These are phyloP conservation scores for Tuber calosporum DNA, from an alignment of 495 filamentous ascomycete species.

Conservation along the genomic window DNA sequence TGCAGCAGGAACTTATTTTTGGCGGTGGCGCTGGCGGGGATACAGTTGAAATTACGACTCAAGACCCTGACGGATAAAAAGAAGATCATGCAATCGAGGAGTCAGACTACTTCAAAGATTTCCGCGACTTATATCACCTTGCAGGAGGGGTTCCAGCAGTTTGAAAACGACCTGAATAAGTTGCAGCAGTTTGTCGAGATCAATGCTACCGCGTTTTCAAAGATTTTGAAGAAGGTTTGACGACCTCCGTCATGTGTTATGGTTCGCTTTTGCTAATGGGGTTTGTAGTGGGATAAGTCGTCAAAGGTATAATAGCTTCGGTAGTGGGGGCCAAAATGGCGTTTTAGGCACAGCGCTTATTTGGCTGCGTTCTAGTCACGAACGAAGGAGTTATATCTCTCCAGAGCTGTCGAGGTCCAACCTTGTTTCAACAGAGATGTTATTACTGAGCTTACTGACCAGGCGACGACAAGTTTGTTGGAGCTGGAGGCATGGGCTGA, in stretches of 20 bases:
- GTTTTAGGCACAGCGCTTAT: constrained; percentile 12
- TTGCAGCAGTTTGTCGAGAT: constrained; percentile 97
- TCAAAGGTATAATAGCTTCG: constrained; percentile 60
- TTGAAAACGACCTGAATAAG: constrained; percentile 91
- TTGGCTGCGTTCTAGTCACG: constrained; percentile 56
- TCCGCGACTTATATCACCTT: constrained; percentile 88
- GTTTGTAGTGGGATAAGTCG: constrained; percentile 81
- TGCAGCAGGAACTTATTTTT: not conserved
- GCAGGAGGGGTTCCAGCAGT: constrained; percentile 94
- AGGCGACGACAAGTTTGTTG: constrained; percentile 84
- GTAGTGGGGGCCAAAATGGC: not conserved
- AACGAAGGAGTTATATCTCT: constrained; percentile 94
- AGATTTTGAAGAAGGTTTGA: constrained; percentile 87
- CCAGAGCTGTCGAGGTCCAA: constrained; percentile 91
- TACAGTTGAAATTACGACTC: constrained; percentile 81
- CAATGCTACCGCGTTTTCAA: constrained; percentile 94
- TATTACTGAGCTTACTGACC: constrained; percentile 91
- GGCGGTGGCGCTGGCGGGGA: not conserved
- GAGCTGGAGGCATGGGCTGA: constrained; percentile 96
- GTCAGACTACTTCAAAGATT: constrained; percentile 60
- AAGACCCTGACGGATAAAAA: constrained; percentile 93
- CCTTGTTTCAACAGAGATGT: constrained; percentile 96
- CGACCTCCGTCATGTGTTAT: constrained; percentile 6
- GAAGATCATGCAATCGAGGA: constrained; percentile 70
- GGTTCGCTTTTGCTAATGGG: constrained; percentile 14